Percentiles rank a stretch among this genome's conserved stretches.
These are phyloP conservation scores for Priceomyces fermenticarens DNA, from an alignment of 805 yeast species.

Conservation along the genomic window DNA sequence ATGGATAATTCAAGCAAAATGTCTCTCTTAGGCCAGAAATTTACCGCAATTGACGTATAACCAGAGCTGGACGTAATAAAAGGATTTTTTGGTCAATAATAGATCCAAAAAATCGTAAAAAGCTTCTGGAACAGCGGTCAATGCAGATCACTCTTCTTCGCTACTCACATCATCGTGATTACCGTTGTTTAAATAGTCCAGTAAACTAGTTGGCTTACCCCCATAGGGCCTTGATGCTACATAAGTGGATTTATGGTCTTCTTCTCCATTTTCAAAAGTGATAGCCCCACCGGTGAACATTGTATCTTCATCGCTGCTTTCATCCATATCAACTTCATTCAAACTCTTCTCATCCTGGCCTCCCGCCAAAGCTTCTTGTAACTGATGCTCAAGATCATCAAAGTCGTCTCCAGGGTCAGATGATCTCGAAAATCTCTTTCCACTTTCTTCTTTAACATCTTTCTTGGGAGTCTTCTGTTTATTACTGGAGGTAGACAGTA, in stretches of 20 bases:
- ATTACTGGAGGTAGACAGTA: background rate
- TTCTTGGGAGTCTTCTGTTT: background rate
- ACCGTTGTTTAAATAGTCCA: background rate
- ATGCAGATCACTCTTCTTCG: slow-evolving; percentile 1
- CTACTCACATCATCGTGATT: slow-evolving; percentile 1
- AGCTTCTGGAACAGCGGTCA: too few species aligned
- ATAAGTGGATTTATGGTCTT: background rate
- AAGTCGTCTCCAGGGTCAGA: slow-evolving; percentile 29
- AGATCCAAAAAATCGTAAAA: too few species aligned
- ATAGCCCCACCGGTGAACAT: slow-evolving; percentile 7
- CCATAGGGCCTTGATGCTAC: too few species aligned
- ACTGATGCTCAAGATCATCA: slow-evolving; percentile 40
- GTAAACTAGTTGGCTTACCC: slow-evolving; percentile 1
- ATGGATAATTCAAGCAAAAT: too few species aligned
- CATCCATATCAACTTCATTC: slow-evolving; percentile 19
- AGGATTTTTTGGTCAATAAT: too few species aligned
- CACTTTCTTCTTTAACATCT: background rate
- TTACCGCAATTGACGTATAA: too few species aligned
- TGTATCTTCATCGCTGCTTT: slow-evolving; percentile 31
- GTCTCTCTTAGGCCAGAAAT: background rate
- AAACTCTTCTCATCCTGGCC: slow-evolving; percentile 9
- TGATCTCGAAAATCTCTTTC: background rate
- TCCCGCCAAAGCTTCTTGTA: slow-evolving; percentile 38
- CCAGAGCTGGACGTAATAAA: too few species aligned
- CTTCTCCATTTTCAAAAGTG: slow-evolving; percentile 5